Conservation (phyloP, 805 yeast genomes). For the Saccharomycopsis oosterbeekiorum region DNA sequence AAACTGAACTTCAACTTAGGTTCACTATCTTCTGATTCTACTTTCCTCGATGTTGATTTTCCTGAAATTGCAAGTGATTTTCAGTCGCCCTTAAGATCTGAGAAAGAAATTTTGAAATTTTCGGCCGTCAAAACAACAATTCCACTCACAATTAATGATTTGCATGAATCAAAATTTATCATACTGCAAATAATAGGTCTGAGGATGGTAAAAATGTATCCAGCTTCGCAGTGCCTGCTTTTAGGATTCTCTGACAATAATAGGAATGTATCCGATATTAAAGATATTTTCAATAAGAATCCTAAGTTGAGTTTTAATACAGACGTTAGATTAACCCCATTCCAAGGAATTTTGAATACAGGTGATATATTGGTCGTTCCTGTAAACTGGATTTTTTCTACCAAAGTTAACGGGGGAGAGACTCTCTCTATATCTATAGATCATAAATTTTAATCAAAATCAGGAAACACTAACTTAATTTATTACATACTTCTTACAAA, state of each 20-base stretch:
- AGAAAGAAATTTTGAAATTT: conserved; percentile 21
- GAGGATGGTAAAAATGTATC: conserved; percentile 27
- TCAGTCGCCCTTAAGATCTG: conserved; percentile 21
- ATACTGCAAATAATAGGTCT: conserved; percentile 27
- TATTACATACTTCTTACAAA: neutral
- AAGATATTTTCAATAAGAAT: conserved; percentile 21
- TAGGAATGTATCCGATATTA: conserved; percentile 25
- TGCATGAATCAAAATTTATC: conserved; percentile 26
- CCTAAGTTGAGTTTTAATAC: conserved; percentile 11
- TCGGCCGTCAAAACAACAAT: conserved; percentile 26
- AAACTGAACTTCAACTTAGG: conserved; percentile 24
- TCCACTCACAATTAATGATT: conserved; percentile 30
- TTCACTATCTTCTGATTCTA: conserved; percentile 25
- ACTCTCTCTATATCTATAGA: neutral
- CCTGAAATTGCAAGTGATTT: conserved; percentile 26
- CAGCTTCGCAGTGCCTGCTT: conserved; percentile 25
- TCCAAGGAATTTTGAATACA: conserved; percentile 25
- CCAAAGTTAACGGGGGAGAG: conserved; percentile 10
- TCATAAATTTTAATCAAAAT: neutral
- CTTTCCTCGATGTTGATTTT: conserved; percentile 25
- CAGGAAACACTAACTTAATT: neutral
- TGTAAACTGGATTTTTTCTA: conserved; percentile 31
- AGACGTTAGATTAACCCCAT: conserved; percentile 21
- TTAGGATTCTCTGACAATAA: conserved; percentile 26
- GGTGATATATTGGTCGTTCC: conserved; percentile 31